Evolutionary conservation across 2,329 filamentous ascomycete species (phyloP).

Genomic region (Beauveria pseudobassiana): DNA sequence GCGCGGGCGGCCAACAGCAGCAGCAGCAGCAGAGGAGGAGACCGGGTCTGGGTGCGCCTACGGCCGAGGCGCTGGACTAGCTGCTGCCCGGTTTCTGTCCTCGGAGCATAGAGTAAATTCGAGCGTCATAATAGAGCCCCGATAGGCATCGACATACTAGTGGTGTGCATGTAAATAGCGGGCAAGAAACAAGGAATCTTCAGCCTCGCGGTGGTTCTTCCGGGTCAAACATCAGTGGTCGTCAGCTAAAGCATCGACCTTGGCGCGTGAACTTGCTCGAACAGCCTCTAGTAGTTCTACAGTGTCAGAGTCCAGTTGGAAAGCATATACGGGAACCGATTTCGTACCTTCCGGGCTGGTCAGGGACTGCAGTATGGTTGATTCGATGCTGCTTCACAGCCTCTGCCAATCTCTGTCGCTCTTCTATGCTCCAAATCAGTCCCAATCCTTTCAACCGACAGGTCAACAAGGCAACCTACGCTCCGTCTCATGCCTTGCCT

Average conservation of each 20-base stretch:
- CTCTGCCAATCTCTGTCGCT: constrained; percentile 52
- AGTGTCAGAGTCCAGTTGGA: constrained; percentile 10
- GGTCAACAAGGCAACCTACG: constrained; percentile 28
- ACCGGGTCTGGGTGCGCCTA: constrained; percentile 36
- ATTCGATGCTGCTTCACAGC: constrained; percentile 55
- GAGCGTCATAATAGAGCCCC: constrained; percentile 2
- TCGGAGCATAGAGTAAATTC: constrained; percentile 15
- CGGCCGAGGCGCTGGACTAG: constrained; percentile 53
- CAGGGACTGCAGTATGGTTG: constrained; percentile 45
- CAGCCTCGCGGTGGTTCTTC: constrained; percentile 44
- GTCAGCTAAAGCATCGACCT: constrained; percentile 66
- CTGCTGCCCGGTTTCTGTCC: background rate
- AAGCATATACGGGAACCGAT: background rate
- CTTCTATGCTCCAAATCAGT: constrained; percentile 32
- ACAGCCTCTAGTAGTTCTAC: constrained; percentile 64
- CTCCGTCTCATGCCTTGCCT: constrained; percentile 50
- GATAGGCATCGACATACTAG: background rate
- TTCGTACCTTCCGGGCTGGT: constrained; percentile 59
- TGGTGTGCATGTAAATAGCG: background rate
- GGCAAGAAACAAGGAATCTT: constrained; percentile 14
- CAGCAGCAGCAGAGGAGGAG: constrained; percentile 26
- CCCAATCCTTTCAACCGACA: background rate
- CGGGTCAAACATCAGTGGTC: constrained; percentile 86
- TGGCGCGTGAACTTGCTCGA: constrained; percentile 61
- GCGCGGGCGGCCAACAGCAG: constrained; percentile 36